A percentile compares a stretch with the other conserved stretches of the same genome.
Conservation (phyloP, 1,284 basidiomycete species). For the Psilocybe mexicana region DNA sequence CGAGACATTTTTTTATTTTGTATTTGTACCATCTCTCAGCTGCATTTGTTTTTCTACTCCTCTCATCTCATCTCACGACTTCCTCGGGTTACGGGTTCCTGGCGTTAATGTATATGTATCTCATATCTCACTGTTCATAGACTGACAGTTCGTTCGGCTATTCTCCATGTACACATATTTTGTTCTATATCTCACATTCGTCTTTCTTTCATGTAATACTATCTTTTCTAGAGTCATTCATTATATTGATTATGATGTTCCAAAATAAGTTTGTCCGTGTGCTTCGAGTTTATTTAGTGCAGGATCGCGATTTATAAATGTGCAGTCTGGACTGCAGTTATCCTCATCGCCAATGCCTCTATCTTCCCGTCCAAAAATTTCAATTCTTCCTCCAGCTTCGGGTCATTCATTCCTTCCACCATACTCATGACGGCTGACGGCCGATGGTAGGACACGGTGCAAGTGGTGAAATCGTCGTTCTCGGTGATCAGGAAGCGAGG, state of each 20-base stretch:
- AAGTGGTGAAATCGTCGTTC: slow-evolving; percentile 38
- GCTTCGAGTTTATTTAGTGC: not conserved
- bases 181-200: not conserved
- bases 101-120: not conserved
- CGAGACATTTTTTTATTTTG: not conserved
- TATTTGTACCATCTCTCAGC: not conserved
- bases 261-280: not conserved
- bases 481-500: slow-evolving; percentile 48
- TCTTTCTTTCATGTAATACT: not conserved
- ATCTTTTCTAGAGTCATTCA: not conserved
- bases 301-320: not conserved
- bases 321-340: slow-evolving; percentile 20
- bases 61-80: not conserved
- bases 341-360: slow-evolving; percentile 39
- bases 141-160: not conserved
- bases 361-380: slow-evolving; percentile 46
- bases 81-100: not conserved
- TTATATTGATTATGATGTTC: not conserved
- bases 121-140: not conserved
- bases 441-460: slow-evolving; percentile 49
- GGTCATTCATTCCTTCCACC: slow-evolving; percentile 21
- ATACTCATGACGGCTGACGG: slow-evolving; percentile 29
- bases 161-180: not conserved
- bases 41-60: not conserved
- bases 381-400: slow-evolving; percentile 36